Conservation (phyloP, 176 grass and related monocot genomes). For the Phyllostachys edulis region DNA sequence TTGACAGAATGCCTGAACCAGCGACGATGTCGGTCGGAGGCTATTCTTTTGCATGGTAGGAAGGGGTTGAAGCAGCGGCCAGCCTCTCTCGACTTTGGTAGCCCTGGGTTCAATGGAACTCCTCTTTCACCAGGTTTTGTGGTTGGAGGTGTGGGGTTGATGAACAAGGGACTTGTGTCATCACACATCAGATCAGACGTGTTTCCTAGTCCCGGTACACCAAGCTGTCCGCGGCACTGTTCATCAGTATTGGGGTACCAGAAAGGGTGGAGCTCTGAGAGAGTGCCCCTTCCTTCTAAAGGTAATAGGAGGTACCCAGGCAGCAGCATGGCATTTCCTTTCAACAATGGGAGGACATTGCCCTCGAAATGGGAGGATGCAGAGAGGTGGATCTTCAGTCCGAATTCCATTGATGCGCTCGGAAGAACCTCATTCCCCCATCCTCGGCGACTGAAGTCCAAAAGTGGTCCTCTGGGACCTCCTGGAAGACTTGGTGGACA, state of each 20-base stretch:
- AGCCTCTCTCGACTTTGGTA: slow-evolving; percentile 63
- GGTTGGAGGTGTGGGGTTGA: slow-evolving; percentile 50
- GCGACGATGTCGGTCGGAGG: slow-evolving; percentile 29
- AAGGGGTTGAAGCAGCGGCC: slow-evolving; percentile 52
- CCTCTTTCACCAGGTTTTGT: slow-evolving; percentile 55
- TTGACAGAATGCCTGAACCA: slow-evolving; percentile 65
- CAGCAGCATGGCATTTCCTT: slow-evolving; percentile 55
- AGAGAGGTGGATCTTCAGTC: slow-evolving; percentile 96
- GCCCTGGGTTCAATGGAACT: slow-evolving; percentile 44
- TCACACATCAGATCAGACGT: slow-evolving; percentile 54
- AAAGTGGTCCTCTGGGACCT: slow-evolving; percentile 84
- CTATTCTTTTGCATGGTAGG: slow-evolving; percentile 41
- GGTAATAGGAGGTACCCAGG: slow-evolving; percentile 54
- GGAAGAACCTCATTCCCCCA: slow-evolving; percentile 45
- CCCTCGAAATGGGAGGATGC: slow-evolving; percentile 99
- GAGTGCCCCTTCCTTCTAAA: slow-evolving; percentile 60
- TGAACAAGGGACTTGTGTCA: slow-evolving; percentile 62
- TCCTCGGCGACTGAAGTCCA: slow-evolving; percentile 64
- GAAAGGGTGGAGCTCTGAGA: slow-evolving; percentile 92
- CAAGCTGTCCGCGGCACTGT: slow-evolving; percentile 43
- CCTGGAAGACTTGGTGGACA: slow-evolving; percentile 46
- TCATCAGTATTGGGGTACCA: slow-evolving; percentile 40
- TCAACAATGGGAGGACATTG: slow-evolving; percentile 72
- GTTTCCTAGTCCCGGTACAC: slow-evolving; percentile 79
- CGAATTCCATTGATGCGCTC: slow-evolving; percentile 51